These are phyloP conservation scores for Lunularia cruciata DNA, from an alignment of 225 moss, liverwort and hornwort genomes.

Conservation along the genomic window DNA sequence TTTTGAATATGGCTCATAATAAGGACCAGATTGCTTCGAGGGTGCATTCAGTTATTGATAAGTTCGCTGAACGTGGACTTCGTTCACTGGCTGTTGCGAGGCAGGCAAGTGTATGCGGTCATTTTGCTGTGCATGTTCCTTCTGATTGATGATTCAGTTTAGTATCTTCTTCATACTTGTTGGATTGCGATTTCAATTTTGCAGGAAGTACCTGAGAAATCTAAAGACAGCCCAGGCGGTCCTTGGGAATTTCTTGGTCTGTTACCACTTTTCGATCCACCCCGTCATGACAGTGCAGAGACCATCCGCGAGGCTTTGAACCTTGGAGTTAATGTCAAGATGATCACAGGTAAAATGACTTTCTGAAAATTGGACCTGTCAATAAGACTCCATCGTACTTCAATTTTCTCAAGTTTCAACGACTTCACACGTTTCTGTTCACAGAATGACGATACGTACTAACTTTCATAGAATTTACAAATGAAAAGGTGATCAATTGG, in stretches of 20 bases:
- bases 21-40: slow-evolving; percentile 21
- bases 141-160: not conserved
- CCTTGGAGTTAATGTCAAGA: slow-evolving; percentile 50
- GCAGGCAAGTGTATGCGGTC: slow-evolving; percentile 21
- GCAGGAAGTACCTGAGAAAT: slow-evolving; percentile 40
- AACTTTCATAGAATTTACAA: too few relatives aligned
- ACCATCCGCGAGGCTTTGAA: slow-evolving; percentile 44
- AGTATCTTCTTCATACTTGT: too few relatives aligned
- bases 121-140: not conserved
- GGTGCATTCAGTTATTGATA: slow-evolving; percentile 44
- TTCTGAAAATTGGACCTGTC: too few relatives aligned
- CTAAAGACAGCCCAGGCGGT: slow-evolving; percentile 41
- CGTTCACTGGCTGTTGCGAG: slow-evolving; percentile 46
- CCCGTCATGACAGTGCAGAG: slow-evolving; percentile 51
- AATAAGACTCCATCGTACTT: too few relatives aligned
- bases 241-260: slow-evolving; percentile 45
- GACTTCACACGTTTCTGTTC: too few relatives aligned
- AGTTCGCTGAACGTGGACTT: slow-evolving; percentile 47
- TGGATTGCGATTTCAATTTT: too few relatives aligned
- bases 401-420: too few relatives aligned
- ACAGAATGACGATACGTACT: too few relatives aligned
- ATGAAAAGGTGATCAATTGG: slow-evolving; percentile 7
- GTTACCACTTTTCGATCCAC: slow-evolving; percentile 45
- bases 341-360: slow-evolving; percentile 48
- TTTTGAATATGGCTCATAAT: slow-evolving; percentile 38